Evolutionary conservation across 2,329 filamentous ascomycete species (phyloP).

Genomic region (Bipolaris cookei): DNA sequence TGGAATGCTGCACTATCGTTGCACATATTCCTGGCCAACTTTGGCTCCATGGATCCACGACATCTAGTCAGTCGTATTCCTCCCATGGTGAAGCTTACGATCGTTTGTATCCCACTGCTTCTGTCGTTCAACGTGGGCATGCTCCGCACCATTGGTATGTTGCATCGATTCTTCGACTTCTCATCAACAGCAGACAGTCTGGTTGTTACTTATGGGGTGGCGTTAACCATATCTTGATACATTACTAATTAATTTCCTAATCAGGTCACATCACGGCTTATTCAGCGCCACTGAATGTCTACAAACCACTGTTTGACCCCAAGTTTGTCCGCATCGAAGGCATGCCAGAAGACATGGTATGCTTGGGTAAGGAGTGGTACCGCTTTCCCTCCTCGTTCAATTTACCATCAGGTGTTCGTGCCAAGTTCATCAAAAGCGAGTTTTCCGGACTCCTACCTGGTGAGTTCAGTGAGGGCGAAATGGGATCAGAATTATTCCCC

Average conservation of each 20-base stretch:
- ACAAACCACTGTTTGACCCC: constrained; percentile 66
- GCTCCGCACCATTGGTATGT: constrained; percentile 68
- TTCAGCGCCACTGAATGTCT: constrained; percentile 76
- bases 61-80: constrained; percentile 74
- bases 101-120: constrained; percentile 67
- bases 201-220: background rate
- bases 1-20: constrained; percentile 86
- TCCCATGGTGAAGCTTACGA: constrained; percentile 71
- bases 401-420: constrained; percentile 79
- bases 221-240: background rate
- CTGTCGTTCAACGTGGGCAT: constrained; percentile 70
- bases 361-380: constrained; percentile 97
- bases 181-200: background rate
- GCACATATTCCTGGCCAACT: constrained; percentile 76
- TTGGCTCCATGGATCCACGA: constrained; percentile 73
- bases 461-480: constrained; percentile 78
- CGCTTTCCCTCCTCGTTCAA: constrained; percentile 94
- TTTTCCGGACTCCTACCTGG: constrained; percentile 89
- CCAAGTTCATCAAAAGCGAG: constrained; percentile 89
- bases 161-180: background rate
- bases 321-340: constrained; percentile 66
- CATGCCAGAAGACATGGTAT: constrained; percentile 74
- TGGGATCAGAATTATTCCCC: constrained; percentile 73
- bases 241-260: background rate
- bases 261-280: constrained; percentile 77